phyloP scores from a whole-genome alignment of 192 early-diverging fungal species.

The Coemansia sp. region DNA sequence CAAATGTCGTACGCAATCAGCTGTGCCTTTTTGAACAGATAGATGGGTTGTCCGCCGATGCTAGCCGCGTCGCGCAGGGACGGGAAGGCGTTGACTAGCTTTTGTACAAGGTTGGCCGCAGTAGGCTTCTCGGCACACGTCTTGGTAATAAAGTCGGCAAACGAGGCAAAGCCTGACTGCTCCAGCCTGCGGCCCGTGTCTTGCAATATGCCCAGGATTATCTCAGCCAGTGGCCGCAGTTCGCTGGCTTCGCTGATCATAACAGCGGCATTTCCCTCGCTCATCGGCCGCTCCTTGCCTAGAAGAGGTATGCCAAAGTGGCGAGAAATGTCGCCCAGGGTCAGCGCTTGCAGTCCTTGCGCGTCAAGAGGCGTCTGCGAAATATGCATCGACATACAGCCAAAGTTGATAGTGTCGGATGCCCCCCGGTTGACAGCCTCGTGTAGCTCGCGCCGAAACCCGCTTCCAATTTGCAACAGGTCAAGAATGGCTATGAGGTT shows the following conservation, averaged over 20 bases:
- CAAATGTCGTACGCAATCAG: slow-evolving; percentile 68
- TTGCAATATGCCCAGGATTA: slow-evolving; percentile 67
- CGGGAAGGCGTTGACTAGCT: slow-evolving; percentile 67
- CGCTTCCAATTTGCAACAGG: slow-evolving; percentile 79
- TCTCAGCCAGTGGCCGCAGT: slow-evolving; percentile 65
- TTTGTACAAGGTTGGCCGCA: slow-evolving; percentile 61
- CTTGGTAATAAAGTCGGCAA: slow-evolving; percentile 75
- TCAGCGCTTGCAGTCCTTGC: slow-evolving; percentile 61
- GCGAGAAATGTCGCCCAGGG: slow-evolving; percentile 63
- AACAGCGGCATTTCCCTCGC: slow-evolving; percentile 48
- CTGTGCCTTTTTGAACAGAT: slow-evolving; percentile 81
- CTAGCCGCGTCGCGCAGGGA: slow-evolving; percentile 66
- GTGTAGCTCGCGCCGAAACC: slow-evolving; percentile 70
- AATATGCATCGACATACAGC: slow-evolving; percentile 83
- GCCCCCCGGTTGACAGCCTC: slow-evolving; percentile 67
- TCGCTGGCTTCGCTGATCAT: slow-evolving; percentile 68
- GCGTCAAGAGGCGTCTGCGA: slow-evolving; percentile 64
- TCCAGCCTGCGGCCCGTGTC: slow-evolving; percentile 71
- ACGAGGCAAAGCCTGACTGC: slow-evolving; percentile 60
- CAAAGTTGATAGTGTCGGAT: slow-evolving; percentile 78
- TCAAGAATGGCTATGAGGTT: slow-evolving; percentile 76
- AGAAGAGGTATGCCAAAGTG: slow-evolving; percentile 77
- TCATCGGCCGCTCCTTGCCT: slow-evolving; percentile 63
- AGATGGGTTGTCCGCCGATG: slow-evolving; percentile 60
- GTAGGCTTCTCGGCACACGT: slow-evolving; percentile 57